Percentiles rank a stretch among this genome's conserved stretches.
Evolutionary conservation across 2,329 filamentous ascomycete species (phyloP).

Genomic region (Xylaria hypoxylon): DNA sequence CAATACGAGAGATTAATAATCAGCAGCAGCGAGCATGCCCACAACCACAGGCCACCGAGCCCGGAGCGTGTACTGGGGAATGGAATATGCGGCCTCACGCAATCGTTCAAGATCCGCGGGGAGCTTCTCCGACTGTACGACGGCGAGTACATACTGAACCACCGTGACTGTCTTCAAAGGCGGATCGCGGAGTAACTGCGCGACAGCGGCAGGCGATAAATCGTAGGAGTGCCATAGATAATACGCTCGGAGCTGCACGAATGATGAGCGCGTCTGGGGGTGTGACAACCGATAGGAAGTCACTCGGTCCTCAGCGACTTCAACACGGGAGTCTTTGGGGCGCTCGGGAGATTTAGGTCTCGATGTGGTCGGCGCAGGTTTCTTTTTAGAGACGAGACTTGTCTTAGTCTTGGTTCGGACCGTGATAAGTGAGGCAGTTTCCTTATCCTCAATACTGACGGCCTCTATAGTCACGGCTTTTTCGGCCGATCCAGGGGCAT

Average conservation of each 20-base stretch:
- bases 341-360: conserved; percentile 17
- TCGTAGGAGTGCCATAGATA: conserved; percentile 71
- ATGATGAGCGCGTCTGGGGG: conserved; percentile 30
- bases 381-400: conserved; percentile 25
- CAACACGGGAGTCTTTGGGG: conserved; percentile 57
- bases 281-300: conserved; percentile 53
- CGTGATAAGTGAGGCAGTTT: not conserved
- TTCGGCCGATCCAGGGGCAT: conserved; percentile 25
- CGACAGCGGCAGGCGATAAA: conserved; percentile 62
- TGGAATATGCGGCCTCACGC: conserved; percentile 54
- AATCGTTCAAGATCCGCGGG: conserved; percentile 60
- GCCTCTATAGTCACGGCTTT: conserved; percentile 41
- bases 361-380: not conserved
- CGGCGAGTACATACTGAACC: conserved; percentile 68
- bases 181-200: conserved; percentile 68
- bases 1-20: not conserved
- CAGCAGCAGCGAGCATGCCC: conserved; percentile 2
- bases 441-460: conserved; percentile 43
- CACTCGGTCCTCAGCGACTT: conserved; percentile 57
- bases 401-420: not conserved
- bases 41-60: conserved; percentile 25
- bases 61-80: conserved; percentile 44
- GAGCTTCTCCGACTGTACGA: conserved; percentile 63
- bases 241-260: conserved; percentile 66
- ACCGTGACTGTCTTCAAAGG: conserved; percentile 69